Evolutionary conservation across 2,329 filamentous ascomycete genomes (phyloP), one percentile per base, ranked within the genome.

Genomic region (Emmonsia crescens): DNA sequence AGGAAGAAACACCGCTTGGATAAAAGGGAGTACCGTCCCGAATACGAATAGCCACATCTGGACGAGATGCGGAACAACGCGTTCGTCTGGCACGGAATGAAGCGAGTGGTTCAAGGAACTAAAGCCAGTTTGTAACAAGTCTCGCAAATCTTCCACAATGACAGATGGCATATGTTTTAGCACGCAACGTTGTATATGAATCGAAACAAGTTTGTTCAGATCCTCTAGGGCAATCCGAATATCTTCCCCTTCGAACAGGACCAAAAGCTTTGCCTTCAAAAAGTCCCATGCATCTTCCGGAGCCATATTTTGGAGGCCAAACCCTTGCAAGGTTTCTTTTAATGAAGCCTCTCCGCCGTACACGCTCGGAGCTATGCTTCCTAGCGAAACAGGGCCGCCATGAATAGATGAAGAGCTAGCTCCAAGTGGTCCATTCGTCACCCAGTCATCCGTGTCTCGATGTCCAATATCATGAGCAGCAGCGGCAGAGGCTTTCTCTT

Each of bases 21-120:
- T 86, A 71, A 96, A 97, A 0, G 94, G 94, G 5, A 97, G 77
- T 44, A 97, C 89, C 6, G 85, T 89, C 2, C 91, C 93, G 69
- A 96, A 96, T 0, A 94, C 92, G 55, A 94, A 86, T 63, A 95
- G 84, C 94, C 94, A 99, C 71, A 96, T 86, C 71, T 96, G 91
- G 2, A 96, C 93, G 0, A 99, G 80, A 61, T 91, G 86, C 0
- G 91, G 89, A 27, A 97, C 91, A n/a, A 97, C 83, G 40, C 88
- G 84, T 64, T 96, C 92, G 70, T 97, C 93, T 0, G 90, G 82
- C 0, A 91, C 86, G 54, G 85, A 84, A 57, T 87, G 84, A 21
- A 97, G 78, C 0, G 89, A 92, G 66, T 92, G 89, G 67, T 96
- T 93, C 2, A 99, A 80, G 1, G 89, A 91, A 36, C 83, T 81